Conservation (phyloP, 2,329 filamentous ascomycete species). For the Knufia fluminis region DNA sequence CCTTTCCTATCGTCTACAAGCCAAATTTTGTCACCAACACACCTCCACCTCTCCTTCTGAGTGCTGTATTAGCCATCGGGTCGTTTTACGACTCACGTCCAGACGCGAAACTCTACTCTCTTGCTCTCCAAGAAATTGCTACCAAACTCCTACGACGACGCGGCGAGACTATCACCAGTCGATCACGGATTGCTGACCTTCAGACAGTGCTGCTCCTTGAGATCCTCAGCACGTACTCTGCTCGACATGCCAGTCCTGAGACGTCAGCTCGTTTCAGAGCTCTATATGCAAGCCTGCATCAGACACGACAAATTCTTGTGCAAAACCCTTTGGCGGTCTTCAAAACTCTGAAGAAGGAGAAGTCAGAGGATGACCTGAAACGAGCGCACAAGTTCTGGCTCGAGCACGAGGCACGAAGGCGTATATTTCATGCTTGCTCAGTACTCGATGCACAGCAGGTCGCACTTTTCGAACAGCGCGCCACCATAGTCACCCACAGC, state of each 20-base stretch:
- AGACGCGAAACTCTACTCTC: constrained; percentile 29
- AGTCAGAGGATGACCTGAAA: constrained; percentile 22
- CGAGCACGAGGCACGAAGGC: constrained; percentile 28
- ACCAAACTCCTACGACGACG: constrained; percentile 26
- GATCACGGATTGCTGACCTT: constrained; percentile 28
- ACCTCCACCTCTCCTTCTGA: constrained; percentile 27
- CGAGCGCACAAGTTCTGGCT: constrained; percentile 29
- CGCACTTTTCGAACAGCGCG: constrained; percentile 26
- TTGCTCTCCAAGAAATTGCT: constrained; percentile 28
- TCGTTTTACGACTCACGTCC: constrained; percentile 29
- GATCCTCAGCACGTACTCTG: constrained; percentile 28
- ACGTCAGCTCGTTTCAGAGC: constrained; percentile 28
- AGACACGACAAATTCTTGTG: constrained; percentile 24
- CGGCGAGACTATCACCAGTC: constrained; percentile 25
- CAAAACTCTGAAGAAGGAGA: constrained; percentile 23
- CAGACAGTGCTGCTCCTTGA: constrained; percentile 31
- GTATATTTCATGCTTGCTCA: constrained; percentile 29
- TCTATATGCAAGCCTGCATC: constrained; percentile 28
- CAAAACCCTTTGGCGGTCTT: constrained; percentile 27
- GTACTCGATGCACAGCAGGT: constrained; percentile 29
- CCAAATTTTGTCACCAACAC: constrained; percentile 27
- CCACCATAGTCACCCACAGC: constrained; percentile 18
- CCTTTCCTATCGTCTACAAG: constrained; percentile 29
- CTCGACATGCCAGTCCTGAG: constrained; percentile 26
- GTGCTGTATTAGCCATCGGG: constrained; percentile 30